Conservation (phyloP, 2,329 filamentous ascomycete genomes). For the Epichloe baconii region DNA sequence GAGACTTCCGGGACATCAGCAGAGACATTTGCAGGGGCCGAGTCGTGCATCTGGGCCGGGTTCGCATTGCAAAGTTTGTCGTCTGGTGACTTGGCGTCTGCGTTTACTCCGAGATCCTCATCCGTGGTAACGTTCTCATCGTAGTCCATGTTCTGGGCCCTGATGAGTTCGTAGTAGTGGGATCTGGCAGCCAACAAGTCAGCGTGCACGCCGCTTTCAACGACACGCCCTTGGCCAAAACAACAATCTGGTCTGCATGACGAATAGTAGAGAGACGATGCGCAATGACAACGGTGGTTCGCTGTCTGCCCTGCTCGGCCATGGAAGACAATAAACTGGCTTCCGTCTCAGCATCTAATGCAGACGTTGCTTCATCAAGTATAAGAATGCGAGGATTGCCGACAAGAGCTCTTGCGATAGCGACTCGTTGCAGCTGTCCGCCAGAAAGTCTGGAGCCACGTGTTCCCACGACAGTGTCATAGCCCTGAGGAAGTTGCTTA, state of each 20-base stretch:
- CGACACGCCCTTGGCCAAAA: constrained; percentile 38
- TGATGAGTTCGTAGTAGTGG: constrained; percentile 25
- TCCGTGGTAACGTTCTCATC: neutral
- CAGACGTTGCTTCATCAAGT: constrained; percentile 9
- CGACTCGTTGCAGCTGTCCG: constrained; percentile 8
- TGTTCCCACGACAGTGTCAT: constrained; percentile 8
- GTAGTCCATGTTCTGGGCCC: constrained; percentile 30
- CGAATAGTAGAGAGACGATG: constrained; percentile 42
- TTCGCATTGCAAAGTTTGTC: neutral
- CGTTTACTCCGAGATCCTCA: neutral
- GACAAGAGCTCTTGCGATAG: constrained; percentile 9
- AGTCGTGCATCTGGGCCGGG: neutral
- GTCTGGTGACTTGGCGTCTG: neutral
- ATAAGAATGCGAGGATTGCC: constrained; percentile 13
- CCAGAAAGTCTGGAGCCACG: constrained; percentile 6
- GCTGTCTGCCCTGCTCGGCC: neutral
- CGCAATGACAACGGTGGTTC: constrained; percentile 48
- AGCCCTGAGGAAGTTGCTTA: constrained; percentile 5
- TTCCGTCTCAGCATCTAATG: constrained; percentile 10
- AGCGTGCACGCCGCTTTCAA: constrained; percentile 46
- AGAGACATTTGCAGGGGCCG: constrained; percentile 12
- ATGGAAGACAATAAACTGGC: constrained; percentile 19
- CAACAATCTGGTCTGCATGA: constrained; percentile 49
- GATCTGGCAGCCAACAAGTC: constrained; percentile 29
- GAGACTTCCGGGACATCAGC: neutral